Base-by-base conservation (phyloP, 768 basidiomycete genomes). In the Auricularia heimuer region DNA sequence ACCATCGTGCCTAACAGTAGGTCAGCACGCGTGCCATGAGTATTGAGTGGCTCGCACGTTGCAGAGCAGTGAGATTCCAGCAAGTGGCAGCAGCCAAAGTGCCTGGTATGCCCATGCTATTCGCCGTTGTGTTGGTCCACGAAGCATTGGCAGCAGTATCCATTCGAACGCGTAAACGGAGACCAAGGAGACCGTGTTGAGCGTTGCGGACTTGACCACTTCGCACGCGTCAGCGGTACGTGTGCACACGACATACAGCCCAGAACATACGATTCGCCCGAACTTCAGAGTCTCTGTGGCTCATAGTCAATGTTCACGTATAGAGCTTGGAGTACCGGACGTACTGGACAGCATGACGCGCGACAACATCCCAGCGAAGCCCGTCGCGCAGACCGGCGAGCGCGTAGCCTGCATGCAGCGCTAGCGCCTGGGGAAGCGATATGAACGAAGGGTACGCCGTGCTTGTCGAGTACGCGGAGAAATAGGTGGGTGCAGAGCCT, bases 161-260 rank as follows among this genome's bases (percentile, higher is more conserved):
- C 86, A 72, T 70, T 92, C 89, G 72, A 92, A 90, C n/a, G 82
- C 77, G 72, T 86, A 91, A 65, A 92, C 85, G 12, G 88, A 90
- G 14, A 81, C 73, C 66, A 94, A 74, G 1, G 89, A 90, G 21
- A 92, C 76, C 8, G 78, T 74, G 71, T 94, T 93, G 62, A 93
- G 81, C 7, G 90, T 75, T 18, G 89, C 72, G 1, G 88, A 90
- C 76, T 92, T 93, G 76, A 84, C 80, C 44, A 91, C 73, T 71
- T 36, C 44, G n/a, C 64, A 62, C 21, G 54, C 54, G 62, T 64
- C 18, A 61, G 35, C 42, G 18, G 18, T 21, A 34, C 54, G 60
- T 64, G 63, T 45, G 29, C 8, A 44, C 29, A 34, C 54, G 16
- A 24, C 14, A 54, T 21, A 3, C n/a, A 21, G 18, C 11, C 45